Base-by-base conservation (phyloP, 345 rosid species). In the Bretschneidera sinensis region DNA sequence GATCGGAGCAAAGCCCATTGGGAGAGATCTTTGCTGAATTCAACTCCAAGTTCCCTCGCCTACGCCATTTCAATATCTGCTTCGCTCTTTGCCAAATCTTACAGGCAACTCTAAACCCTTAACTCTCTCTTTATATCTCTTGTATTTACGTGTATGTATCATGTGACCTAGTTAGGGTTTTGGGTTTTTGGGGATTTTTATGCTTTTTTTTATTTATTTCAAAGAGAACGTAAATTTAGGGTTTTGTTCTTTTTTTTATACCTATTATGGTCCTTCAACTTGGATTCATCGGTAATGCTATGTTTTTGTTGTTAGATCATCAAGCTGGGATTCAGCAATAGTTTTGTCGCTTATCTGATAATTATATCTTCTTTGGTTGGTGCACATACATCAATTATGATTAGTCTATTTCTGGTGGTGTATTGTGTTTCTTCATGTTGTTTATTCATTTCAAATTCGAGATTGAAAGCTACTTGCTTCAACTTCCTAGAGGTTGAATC, bases 11-110 rank as follows among this genome's bases (percentile, higher is more conserved):
- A 43, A 77, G 74, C 21, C 76, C 88, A 1, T 64, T 88, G 52
- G 83, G 73, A 21, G 88, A 83, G 49, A 71, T 80, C 52, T 48
- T 76, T 13, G 34, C 89, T 56, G 89, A 88, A 65, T 86, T 84
- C 79, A 69, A 57, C 73, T 76, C 91, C 49, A 72, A 69, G 16
- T 68, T 91, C 77, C 28, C 69, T 48, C 75, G 59, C 58, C 25
- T 68, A 50, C 85, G 79, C 55, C 53, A 63, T 56, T 72, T 86
- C 73, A 33, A 58, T 54, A 68, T 75, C 74, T 91, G 94, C 81
- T 65, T 49, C 55, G 81, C 91, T 63, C 91, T 84, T 51, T 72
- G 54, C 0, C 66, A 82, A 28, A 65, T 88, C 60, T 61, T 91
- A 55, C 76, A 87, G 96, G 97, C 69, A 68, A 63, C 39, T 61